These are phyloP conservation scores for Kickxella alabastrina DNA, from an alignment of 192 early-diverging fungal species.

Conservation along the genomic window DNA sequence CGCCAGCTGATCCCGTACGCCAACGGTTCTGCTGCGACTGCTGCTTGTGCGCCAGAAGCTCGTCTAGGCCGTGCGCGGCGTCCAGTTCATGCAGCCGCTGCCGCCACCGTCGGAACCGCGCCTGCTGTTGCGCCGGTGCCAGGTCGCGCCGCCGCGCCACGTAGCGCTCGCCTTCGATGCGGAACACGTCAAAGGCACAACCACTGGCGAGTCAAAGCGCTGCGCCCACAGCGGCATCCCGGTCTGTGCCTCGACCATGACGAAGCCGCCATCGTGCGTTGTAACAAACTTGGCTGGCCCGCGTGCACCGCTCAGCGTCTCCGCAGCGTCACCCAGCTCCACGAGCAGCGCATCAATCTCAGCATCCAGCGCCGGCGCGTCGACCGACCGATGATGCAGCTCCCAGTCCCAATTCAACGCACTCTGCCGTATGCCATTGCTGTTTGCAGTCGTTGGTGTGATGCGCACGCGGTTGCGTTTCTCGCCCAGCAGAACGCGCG, in stretches of 20 bases:
- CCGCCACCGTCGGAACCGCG: slow-evolving; percentile 22
- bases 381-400: slow-evolving; percentile 39
- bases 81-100: slow-evolving; percentile 26
- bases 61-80: not conserved
- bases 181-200: slow-evolving; percentile 58
- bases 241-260: slow-evolving; percentile 37
- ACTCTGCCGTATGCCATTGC: not conserved
- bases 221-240: slow-evolving; percentile 55
- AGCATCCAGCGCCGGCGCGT: slow-evolving; percentile 29
- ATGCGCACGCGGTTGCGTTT: slow-evolving; percentile 36
- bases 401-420: slow-evolving; percentile 45
- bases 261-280: slow-evolving; percentile 43
- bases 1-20: slow-evolving; percentile 44
- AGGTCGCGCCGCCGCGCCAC: slow-evolving; percentile 36
- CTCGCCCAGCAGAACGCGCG: slow-evolving; percentile 31
- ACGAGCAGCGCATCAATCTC: slow-evolving; percentile 31
- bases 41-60: not conserved
- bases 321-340: slow-evolving; percentile 56
- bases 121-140: slow-evolving; percentile 27
- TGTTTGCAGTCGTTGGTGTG: slow-evolving; percentile 9
- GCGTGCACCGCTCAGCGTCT: slow-evolving; percentile 47
- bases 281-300: slow-evolving; percentile 40
- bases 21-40: slow-evolving; percentile 23
- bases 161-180: slow-evolving; percentile 27
- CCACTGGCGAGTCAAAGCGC: slow-evolving; percentile 53